Percentiles rank a stretch among this genome's conserved stretches.
Conservation (phyloP, 1,284 basidiomycete species). For the Cutaneotrichosporon cavernicola region DNA sequence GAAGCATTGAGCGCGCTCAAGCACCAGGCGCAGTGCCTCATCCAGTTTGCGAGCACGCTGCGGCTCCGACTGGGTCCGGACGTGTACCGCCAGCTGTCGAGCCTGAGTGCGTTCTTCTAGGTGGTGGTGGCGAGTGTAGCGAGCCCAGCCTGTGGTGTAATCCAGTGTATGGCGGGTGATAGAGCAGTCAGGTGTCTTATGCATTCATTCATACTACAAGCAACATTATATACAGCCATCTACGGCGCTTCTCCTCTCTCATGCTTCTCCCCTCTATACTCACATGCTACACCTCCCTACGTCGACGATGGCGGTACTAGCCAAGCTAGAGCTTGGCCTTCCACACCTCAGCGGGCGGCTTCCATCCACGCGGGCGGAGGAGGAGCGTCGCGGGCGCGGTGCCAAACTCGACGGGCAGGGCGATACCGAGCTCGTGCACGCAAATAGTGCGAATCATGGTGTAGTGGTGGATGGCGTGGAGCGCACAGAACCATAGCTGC, state of each 20-base stretch:
- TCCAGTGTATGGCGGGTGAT: background rate
- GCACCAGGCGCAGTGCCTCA: constrained; percentile 58
- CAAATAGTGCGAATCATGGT: constrained; percentile 50
- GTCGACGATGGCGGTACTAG: no score
- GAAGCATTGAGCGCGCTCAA: constrained; percentile 45
- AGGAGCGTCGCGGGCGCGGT: constrained; percentile 49
- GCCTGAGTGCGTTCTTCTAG: constrained; percentile 40
- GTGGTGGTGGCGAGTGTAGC: background rate
- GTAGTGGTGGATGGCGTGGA: constrained; percentile 50
- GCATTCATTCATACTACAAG: background rate
- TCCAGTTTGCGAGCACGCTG: constrained; percentile 82
- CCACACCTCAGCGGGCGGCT: constrained; percentile 16
- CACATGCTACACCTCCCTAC: no score
- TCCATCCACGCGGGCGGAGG: constrained; percentile 33
- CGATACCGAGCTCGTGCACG: constrained; percentile 48
- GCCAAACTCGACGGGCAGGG: constrained; percentile 48
- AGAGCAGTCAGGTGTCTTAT: background rate
- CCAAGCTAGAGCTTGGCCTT: constrained; percentile 25
- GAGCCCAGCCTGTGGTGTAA: background rate
- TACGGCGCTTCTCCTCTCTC: background rate
- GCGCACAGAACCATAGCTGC: constrained; percentile 49
- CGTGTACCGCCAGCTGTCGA: constrained; percentile 77
- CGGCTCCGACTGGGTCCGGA: constrained; percentile 86
- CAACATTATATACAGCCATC: background rate
- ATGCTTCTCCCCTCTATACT: background rate